Evolutionary conservation across 1,284 basidiomycete genomes (phyloP).

Genomic region (Heterobasidion annosum): DNA sequence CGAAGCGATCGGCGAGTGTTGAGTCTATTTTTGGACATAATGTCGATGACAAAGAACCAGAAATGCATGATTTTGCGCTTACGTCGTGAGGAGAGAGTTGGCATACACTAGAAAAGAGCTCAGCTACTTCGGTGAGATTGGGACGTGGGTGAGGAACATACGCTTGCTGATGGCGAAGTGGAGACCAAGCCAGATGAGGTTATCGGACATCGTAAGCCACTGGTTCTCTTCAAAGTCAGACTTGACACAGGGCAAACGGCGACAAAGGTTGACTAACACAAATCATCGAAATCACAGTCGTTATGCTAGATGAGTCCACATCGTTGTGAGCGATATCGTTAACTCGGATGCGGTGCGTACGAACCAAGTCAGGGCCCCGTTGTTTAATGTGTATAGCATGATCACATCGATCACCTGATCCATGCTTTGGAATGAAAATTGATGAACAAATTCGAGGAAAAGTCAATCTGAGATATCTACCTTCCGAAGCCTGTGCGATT

Average conservation of each 20-base stretch:
- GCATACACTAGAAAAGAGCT: constrained; percentile 9
- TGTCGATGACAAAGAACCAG: background rate
- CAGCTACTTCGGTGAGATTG: background rate
- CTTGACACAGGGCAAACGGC: constrained; percentile 4
- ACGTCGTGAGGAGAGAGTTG: constrained; percentile 14
- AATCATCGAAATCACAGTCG: constrained; percentile 28
- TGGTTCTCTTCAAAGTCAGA: constrained; percentile 9
- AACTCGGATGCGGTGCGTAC: background rate
- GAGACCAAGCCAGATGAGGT: constrained; percentile 38
- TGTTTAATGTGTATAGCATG: constrained; percentile 46
- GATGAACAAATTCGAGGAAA: no score
- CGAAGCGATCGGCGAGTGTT: constrained; percentile 11
- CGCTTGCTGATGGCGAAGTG: constrained; percentile 45
- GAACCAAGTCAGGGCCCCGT: constrained; percentile 39
- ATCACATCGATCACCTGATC: constrained; percentile 38
- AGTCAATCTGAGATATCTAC: constrained; percentile 4
- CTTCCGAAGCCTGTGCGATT: constrained; percentile 21
- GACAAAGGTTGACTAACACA: constrained; percentile 26
- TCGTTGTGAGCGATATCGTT: background rate
- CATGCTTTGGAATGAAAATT: constrained; percentile 23
- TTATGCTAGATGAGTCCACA: constrained; percentile 18
- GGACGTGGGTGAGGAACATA: constrained; percentile 14
- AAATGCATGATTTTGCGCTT: background rate
- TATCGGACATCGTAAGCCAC: constrained; percentile 38
- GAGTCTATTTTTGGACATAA: constrained; percentile 2